phyloP scores from a whole-genome alignment of 768 basidiomycete species.

The Serendipita sp. region DNA sequence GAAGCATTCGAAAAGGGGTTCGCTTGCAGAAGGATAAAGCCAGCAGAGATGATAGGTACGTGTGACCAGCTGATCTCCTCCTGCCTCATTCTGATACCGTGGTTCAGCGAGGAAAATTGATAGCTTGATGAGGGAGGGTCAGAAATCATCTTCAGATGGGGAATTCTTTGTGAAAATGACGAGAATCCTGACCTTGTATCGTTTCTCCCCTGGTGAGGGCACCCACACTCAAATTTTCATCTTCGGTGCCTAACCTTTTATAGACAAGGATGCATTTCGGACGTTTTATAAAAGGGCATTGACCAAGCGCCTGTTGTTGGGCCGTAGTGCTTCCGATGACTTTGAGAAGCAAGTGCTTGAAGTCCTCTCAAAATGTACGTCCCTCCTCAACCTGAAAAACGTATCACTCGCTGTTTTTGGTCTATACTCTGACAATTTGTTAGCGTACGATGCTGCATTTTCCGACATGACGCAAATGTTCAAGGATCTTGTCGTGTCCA shows the following conservation, averaged over 20 bases:
- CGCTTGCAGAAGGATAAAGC: constrained; percentile 50
- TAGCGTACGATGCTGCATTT: constrained; percentile 92
- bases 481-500: constrained; percentile 65
- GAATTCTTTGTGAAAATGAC: constrained; percentile 50
- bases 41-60: constrained; percentile 64
- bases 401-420: not conserved
- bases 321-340: constrained; percentile 70
- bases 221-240: not conserved
- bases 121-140: constrained; percentile 70
- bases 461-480: constrained; percentile 93
- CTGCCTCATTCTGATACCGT: not conserved
- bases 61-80: not conserved
- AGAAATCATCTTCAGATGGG: constrained; percentile 45
- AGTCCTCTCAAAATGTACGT: constrained; percentile 67
- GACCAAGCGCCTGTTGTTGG: constrained; percentile 75
- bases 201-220: constrained; percentile 47
- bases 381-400: not conserved
- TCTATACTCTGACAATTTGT: not conserved
- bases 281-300: constrained; percentile 79
- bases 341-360: constrained; percentile 72
- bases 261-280: constrained; percentile 84
- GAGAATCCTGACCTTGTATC: constrained; percentile 53
- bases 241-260: not conserved
- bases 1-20: constrained; percentile 64
- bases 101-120: constrained; percentile 67